Conservation (phyloP, 2,329 filamentous ascomycete genomes). For the Aspergillus intermedius region DNA sequence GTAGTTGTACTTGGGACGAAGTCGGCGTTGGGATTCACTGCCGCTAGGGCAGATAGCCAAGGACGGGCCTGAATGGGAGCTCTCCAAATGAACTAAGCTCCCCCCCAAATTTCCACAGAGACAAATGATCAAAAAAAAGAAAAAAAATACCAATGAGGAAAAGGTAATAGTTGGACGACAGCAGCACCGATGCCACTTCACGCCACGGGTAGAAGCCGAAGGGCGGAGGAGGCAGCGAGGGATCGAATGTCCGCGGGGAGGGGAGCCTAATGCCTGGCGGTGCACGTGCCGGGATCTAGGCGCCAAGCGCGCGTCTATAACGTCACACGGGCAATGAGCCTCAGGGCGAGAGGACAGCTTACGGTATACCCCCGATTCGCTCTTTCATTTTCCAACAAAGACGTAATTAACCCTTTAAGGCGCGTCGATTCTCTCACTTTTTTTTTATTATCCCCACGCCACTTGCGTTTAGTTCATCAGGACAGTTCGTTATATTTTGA, state of each 20-base stretch:
- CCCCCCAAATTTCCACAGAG: slow-evolving; percentile 5
- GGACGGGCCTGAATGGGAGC: not conserved
- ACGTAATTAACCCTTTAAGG: not conserved
- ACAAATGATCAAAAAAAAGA: slow-evolving; percentile 2
- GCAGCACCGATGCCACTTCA: slow-evolving; percentile 8
- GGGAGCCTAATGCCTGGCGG: slow-evolving; percentile 1
- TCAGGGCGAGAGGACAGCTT: slow-evolving; percentile 11
- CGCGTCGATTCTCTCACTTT: not conserved
- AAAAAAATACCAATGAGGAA: slow-evolving; percentile 5
- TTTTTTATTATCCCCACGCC: not conserved
- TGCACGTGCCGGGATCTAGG: slow-evolving; percentile 8
- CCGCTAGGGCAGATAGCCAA: not conserved
- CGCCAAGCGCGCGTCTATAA: slow-evolving; percentile 14
- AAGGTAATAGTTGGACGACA: slow-evolving; percentile 6
- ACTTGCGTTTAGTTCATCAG: not conserved
- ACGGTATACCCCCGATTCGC: not conserved
- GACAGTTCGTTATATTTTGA: not conserved
- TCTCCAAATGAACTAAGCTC: not conserved
- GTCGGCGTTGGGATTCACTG: slow-evolving; percentile 2
- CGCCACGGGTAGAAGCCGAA: slow-evolving; percentile 10
- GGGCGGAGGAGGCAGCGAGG: slow-evolving; percentile 11
- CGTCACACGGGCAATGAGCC: slow-evolving; percentile 16
- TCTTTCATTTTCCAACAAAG: not conserved
- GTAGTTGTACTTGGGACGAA: not conserved
- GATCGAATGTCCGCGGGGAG: slow-evolving; percentile 15